Evolutionary conservation across 2,329 filamentous ascomycete genomes (phyloP), one percentile per base, ranked within the genome.

Genomic region (Leptographium radiaticola): DNA sequence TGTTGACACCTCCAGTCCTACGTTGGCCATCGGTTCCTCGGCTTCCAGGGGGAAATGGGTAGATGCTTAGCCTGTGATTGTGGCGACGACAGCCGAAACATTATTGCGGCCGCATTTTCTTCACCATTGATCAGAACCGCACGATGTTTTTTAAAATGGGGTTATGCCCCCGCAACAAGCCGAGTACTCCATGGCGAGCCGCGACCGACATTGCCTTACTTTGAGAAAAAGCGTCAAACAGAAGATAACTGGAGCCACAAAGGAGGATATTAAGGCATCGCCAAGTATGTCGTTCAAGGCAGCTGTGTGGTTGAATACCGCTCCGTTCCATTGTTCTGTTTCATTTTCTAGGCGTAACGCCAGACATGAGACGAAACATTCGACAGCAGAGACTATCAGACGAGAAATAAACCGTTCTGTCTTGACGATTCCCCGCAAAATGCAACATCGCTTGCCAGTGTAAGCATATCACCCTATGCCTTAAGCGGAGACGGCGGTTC

Each of bases 311-410:
- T 39, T 16, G 10, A 40, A 50, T 15, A 11, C 4, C n/a, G 38
- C 34, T 16, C 6, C 16, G 18, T 51, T 43, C 36, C 11, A 10
- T 50, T 40, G 6, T 42, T 31, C 39, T 6, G 38, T 34, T 42
- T 43, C 40, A 51, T 20, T 36, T 44, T 34, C 4, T 10, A 47
- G 20, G 46, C n/a, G 25, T 36, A 9, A 45, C 15, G 9, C 31
- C 50, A 44, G 30, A 45, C 50, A 52, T 44, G 40, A 38, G 50
- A 52, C 20, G 50, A 52, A 30, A 52, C 40, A 45, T 36, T 31
- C 39, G 25, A 31, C 50, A 25, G 30, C 42, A 45, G 18, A 44
- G 40, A 52, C 40, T 40, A 45, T 18, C 38, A 36, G 50, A 45
- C 50, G 50, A 45, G 25, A 51, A 51, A 36, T 16, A 36, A 44